Base-by-base conservation (phyloP, 768 basidiomycete species). In the Trametes elegans region DNA sequence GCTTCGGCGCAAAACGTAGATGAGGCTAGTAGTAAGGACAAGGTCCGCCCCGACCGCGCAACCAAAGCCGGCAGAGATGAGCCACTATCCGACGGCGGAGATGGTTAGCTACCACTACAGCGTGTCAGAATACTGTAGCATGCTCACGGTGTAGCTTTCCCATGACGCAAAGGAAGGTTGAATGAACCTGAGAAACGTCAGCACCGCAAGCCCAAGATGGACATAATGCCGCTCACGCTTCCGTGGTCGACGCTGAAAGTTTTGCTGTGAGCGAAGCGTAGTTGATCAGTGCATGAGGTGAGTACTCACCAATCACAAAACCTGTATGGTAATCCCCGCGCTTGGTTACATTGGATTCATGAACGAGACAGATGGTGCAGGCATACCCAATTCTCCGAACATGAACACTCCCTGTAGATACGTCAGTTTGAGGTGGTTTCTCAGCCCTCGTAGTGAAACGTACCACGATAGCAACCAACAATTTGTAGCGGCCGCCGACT, bases 401-500 rank as follows among this genome's bases (percentile, higher is more conserved):
- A 49, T 49, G 7, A 49, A 10, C 2, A 24, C 21, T n/a, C 38
- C 32, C 51, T 29, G n/a, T 48, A 18, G 31, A 3, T 11, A 7
- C 5, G 2, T 8, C 14, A 32, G 16, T 42, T 8, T 13, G 5
- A 35, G 34, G 34, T 6, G n/a, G 2, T n/a, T n/a, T n/a, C n/a
- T n/a, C n/a, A n/a, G n/a, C n/a, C 35, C 16, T n/a, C 35, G 18
- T 8, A 13, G 9, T 21, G n/a, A 34, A 2, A 44, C 44, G 23
- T 16, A 56, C 55, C 7, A 49, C 42, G 7, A 45, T 19, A n/a
- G 13, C 28, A 0, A 56, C 48, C 1, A 56, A 11, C 10, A 27
- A 14, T 3, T 28, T 49, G 28, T 56, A 56, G 3, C 44, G 35
- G 18, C 49, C 43, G 9, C 55, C 55, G 18, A 56, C 55, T 56